Percentiles rank a stretch among this genome's conserved stretches.
These are phyloP conservation scores for Anethum foeniculum DNA, from an alignment of 140 eudicot species.

Conservation along the genomic window DNA sequence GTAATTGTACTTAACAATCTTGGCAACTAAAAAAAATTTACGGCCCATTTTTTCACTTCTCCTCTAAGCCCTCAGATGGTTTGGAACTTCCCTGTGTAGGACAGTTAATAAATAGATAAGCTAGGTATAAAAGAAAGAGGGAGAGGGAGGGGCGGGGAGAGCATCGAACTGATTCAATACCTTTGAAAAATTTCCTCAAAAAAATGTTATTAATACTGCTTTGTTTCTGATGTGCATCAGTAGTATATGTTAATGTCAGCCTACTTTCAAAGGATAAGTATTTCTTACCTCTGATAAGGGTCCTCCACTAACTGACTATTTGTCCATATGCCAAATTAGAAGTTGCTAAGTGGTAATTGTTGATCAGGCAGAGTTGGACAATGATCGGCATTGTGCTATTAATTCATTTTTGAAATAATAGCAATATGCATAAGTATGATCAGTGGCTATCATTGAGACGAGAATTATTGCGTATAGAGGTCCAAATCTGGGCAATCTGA, in stretches of 20 bases:
- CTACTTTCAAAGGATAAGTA: neutral
- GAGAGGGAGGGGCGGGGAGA: neutral
- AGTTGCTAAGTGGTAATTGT: neutral
- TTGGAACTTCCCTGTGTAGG: neutral
- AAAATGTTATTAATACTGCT: neutral
- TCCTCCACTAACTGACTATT: neutral
- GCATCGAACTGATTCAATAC: neutral
- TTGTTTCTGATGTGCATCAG: neutral
- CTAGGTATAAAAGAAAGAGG: neutral
- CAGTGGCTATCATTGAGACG: neutral
- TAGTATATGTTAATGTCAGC: neutral
- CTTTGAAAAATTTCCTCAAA: neutral
- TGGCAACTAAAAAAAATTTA: too few species aligned
- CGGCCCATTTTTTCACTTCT: too few species aligned
- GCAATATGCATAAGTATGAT: neutral
- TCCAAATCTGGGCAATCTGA: neutral
- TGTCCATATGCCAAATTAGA: neutral
- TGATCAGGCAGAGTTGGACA: neutral
- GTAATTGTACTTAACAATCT: too few species aligned
- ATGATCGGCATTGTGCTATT: neutral
- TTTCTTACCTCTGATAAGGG: neutral
- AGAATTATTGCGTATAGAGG: neutral
- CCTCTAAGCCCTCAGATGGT: too few species aligned
- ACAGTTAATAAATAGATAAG: neutral
- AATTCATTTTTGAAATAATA: neutral